A percentile compares a stretch with the other conserved stretches of the same genome.
phyloP scores from a whole-genome alignment of 2,329 filamentous ascomycete genomes.

The Pseudocercospora vitis region DNA sequence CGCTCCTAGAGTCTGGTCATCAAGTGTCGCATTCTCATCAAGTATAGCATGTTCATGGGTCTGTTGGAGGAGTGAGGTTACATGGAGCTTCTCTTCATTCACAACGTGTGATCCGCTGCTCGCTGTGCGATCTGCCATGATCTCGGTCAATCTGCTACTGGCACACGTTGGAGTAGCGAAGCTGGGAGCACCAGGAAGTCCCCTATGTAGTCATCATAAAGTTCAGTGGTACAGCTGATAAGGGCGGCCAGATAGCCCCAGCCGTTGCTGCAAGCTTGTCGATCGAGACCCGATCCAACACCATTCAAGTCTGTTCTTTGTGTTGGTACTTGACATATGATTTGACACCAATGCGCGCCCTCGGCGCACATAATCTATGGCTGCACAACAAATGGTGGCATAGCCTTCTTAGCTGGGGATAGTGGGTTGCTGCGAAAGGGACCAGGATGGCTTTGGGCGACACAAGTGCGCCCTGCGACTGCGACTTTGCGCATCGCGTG shows the following conservation, averaged over 20 bases:
- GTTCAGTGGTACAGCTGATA: too few relatives aligned
- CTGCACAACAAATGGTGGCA: neutral
- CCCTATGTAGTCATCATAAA: too few relatives aligned
- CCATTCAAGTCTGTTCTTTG: neutral
- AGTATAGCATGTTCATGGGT: constrained; percentile 24
- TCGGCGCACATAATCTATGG: neutral
- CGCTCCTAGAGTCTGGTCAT: constrained; percentile 23
- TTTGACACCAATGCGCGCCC: neutral
- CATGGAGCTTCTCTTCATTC: constrained; percentile 8
- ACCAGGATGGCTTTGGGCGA: too few relatives aligned
- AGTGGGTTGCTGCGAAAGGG: too few relatives aligned
- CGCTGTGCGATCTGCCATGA: neutral
- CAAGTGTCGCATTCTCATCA: constrained; percentile 20
- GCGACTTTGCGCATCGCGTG: too few relatives aligned
- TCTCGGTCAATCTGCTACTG: neutral
- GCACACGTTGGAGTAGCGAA: neutral
- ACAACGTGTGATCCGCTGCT: neutral
- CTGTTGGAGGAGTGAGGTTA: constrained; percentile 24
- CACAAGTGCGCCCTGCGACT: too few relatives aligned
- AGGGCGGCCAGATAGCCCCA: neutral
- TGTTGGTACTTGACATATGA: neutral
- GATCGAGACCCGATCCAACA: neutral
- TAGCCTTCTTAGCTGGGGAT: neutral
- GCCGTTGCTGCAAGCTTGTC: neutral
- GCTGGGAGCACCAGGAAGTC: too few relatives aligned